Conservation (phyloP, 2,329 filamentous ascomycete species). For the Berkeleyomyces rouxiae region DNA sequence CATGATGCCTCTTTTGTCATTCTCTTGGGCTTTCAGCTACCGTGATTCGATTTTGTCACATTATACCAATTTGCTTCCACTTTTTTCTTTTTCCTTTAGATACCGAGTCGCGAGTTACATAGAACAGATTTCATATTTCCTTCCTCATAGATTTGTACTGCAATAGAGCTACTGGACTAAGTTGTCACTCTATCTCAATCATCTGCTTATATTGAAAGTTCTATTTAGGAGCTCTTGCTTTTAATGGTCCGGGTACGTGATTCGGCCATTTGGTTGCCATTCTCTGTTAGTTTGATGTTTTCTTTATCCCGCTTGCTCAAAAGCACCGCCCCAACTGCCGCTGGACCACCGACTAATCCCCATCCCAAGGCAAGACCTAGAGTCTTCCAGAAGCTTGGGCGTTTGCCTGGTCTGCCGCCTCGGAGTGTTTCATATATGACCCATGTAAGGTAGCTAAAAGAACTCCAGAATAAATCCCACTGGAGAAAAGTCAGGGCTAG, state of each 20-base stretch:
- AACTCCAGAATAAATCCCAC: background rate
- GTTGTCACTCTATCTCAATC: background rate
- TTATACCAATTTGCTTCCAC: background rate
- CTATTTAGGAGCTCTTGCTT: background rate
- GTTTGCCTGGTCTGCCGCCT: background rate
- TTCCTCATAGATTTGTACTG: background rate
- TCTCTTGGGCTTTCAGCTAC: background rate
- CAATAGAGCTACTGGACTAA: background rate
- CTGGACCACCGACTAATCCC: background rate
- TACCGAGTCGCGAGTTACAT: background rate
- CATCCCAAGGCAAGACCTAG: background rate
- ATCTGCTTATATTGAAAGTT: background rate
- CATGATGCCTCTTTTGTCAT: background rate
- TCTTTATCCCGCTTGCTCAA: background rate
- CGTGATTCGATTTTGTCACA: background rate
- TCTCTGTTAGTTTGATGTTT: background rate
- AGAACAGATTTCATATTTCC: background rate
- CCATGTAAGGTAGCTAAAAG: background rate
- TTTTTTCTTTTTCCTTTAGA: background rate
- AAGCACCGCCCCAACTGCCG: background rate
- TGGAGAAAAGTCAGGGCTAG: slow-evolving; percentile 1
- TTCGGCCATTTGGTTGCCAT: background rate
- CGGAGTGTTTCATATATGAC: background rate
- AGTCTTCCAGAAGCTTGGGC: background rate
- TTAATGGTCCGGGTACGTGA: background rate